Conservation (phyloP, 2,329 filamentous ascomycete species). For the Ophiocordyceps polyrhachis-furcata region DNA sequence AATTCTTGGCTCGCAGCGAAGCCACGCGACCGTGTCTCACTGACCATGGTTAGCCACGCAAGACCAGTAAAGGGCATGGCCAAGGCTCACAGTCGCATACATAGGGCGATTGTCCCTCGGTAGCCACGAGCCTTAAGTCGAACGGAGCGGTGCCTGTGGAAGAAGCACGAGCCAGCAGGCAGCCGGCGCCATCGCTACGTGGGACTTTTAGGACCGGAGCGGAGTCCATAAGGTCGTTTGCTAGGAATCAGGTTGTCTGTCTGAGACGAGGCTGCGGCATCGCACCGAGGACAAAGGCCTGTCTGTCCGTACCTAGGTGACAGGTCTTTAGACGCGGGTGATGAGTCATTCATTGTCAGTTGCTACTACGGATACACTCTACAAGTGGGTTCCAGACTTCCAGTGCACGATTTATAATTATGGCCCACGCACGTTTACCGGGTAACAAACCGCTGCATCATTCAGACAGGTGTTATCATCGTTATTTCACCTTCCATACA, state of each 20-base stretch:
- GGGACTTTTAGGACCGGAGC: slow-evolving; percentile 35
- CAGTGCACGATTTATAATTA: too few species aligned
- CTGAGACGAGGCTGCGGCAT: too few species aligned
- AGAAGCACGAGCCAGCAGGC: slow-evolving; percentile 42
- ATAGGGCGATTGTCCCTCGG: slow-evolving; percentile 46
- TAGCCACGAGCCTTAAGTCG: slow-evolving; percentile 48
- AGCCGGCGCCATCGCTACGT: slow-evolving; percentile 32
- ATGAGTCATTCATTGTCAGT: too few species aligned
- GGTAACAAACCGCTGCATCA: too few species aligned
- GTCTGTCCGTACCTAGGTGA: too few species aligned
- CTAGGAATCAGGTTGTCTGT: background rate
- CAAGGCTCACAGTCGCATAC: slow-evolving; percentile 28
- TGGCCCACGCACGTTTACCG: too few species aligned
- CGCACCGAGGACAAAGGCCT: too few species aligned
- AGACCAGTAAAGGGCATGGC: background rate
- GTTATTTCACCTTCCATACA: too few species aligned
- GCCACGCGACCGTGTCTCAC: slow-evolving; percentile 38
- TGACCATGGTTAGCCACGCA: slow-evolving; percentile 8
- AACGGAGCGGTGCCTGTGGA: slow-evolving; percentile 31
- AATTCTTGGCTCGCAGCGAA: slow-evolving; percentile 33
- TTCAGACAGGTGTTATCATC: too few species aligned
- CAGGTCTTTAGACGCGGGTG: too few species aligned
- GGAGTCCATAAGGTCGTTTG: slow-evolving; percentile 6
- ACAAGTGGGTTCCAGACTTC: too few species aligned
- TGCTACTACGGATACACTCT: too few species aligned